Evolutionary conservation across 2,329 filamentous ascomycete species (phyloP).

Genomic region (Graphiopsis chlorocephala): DNA sequence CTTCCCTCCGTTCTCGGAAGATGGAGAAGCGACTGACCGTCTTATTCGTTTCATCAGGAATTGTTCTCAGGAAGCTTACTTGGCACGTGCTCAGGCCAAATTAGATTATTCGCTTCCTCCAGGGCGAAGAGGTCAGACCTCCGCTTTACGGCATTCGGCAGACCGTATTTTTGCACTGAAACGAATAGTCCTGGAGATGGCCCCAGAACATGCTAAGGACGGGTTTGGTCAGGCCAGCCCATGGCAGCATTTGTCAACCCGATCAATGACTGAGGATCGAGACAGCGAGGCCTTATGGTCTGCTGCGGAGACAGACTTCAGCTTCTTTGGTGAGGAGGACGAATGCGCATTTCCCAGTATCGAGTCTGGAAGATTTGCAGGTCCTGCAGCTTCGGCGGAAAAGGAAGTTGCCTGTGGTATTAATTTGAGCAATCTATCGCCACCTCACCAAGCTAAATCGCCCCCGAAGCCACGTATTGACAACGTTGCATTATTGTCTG

Average conservation of each 20-base stretch:
- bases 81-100: conserved; percentile 52
- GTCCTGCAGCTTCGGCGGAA: conserved; percentile 18
- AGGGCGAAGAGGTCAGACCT: conserved; percentile 49
- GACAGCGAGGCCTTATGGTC: conserved; percentile 61
- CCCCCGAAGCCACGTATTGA: conserved; percentile 37
- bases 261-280: conserved; percentile 57
- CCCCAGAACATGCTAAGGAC: conserved; percentile 34
- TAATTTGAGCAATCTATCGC: not conserved
- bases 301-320: conserved; percentile 59
- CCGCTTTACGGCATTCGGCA: conserved; percentile 43
- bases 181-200: conserved; percentile 57
- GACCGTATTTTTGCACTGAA: conserved; percentile 51
- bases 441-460: not conserved
- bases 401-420: conserved; percentile 27
- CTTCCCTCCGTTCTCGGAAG: conserved; percentile 42
- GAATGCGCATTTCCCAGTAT: conserved; percentile 35
- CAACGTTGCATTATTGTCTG: conserved; percentile 53
- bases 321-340: conserved; percentile 59
- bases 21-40: conserved; percentile 42
- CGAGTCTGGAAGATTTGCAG: conserved; percentile 23
- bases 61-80: conserved; percentile 54
- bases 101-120: conserved; percentile 61
- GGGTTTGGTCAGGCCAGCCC: conserved; percentile 38
- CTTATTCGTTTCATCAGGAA: conserved; percentile 55
- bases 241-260: conserved; percentile 45